Evolutionary conservation across 306 rosid species (phyloP).

Genomic region (Luffa acutangula): DNA sequence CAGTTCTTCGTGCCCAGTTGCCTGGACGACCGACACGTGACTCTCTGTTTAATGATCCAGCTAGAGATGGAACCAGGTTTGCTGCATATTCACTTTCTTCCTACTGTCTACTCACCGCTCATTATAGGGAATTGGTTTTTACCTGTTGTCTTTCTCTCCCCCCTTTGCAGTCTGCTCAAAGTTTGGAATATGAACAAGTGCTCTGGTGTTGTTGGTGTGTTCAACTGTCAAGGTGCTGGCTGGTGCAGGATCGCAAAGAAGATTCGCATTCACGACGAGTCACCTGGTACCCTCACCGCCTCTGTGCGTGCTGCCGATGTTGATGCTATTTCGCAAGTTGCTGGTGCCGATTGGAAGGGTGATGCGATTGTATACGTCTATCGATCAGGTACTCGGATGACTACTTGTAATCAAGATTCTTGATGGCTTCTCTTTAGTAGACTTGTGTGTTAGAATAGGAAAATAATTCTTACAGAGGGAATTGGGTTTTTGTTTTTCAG

Average conservation of each 20-base stretch:
- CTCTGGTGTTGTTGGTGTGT: slow-evolving; percentile 86
- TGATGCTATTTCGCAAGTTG: slow-evolving; percentile 46
- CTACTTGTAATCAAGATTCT: neutral
- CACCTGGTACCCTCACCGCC: slow-evolving; percentile 63
- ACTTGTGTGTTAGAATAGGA: neutral
- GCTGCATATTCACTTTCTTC: neutral
- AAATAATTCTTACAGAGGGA: neutral
- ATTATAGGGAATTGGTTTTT: neutral
- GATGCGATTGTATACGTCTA: slow-evolving; percentile 51
- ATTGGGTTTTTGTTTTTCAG: slow-evolving; percentile 23
- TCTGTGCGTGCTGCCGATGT: slow-evolving; percentile 63
- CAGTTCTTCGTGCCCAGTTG: slow-evolving; percentile 79
- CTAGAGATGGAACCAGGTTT: slow-evolving; percentile 82
- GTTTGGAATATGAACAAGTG: slow-evolving; percentile 91
- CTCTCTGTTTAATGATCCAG: slow-evolving; percentile 79
- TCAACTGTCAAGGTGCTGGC: slow-evolving; percentile 98
- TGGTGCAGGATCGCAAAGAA: slow-evolving; percentile 86
- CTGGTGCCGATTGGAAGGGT: slow-evolving; percentile 67
- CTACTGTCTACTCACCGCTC: neutral
- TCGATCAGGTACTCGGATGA: slow-evolving; percentile 44
- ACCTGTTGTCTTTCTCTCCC: neutral
- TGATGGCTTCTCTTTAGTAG: neutral
- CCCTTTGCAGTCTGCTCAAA: slow-evolving; percentile 70
- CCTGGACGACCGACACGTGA: slow-evolving; percentile 95
- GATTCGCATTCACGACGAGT: slow-evolving; percentile 61